These are phyloP conservation scores for Dichotomocladium elegans DNA, from an alignment of 371 early-diverging fungal genomes.

Conservation along the genomic window DNA sequence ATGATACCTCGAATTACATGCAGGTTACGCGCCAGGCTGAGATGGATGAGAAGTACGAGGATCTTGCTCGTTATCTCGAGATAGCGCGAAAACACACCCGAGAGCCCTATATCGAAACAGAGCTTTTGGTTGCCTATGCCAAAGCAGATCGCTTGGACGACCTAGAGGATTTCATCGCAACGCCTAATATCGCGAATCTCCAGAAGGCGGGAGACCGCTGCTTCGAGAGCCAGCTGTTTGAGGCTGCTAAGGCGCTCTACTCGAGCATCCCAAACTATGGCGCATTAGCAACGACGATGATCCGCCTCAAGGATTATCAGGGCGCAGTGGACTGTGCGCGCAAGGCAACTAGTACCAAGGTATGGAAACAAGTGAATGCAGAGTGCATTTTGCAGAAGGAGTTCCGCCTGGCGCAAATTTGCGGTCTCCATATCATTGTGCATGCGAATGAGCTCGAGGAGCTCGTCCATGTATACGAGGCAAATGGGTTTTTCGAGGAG, in stretches of 20 bases:
- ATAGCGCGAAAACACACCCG: slow-evolving; percentile 93
- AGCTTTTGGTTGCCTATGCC: slow-evolving; percentile 91
- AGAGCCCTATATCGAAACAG: slow-evolving; percentile 91
- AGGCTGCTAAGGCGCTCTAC: slow-evolving; percentile 94
- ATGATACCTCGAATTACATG: slow-evolving; percentile 84
- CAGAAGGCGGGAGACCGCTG: slow-evolving; percentile 93
- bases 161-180: slow-evolving; percentile 87
- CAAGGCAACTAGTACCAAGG: slow-evolving; percentile 94
- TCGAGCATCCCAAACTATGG: slow-evolving; percentile 94
- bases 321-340: slow-evolving; percentile 97
- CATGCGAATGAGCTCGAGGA: slow-evolving; percentile 95
- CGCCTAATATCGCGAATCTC: slow-evolving; percentile 91
- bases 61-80: slow-evolving; percentile 86
- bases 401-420: slow-evolving; percentile 96
- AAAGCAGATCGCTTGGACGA: slow-evolving; percentile 90
- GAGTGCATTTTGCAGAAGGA: slow-evolving; percentile 94
- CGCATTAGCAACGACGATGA: slow-evolving; percentile 90
- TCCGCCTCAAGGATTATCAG: slow-evolving; percentile 92
- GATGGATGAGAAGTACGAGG: slow-evolving; percentile 85
- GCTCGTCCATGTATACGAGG: slow-evolving; percentile 86
- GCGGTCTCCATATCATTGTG: slow-evolving; percentile 92
- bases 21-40: slow-evolving; percentile 85
- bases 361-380: slow-evolving; percentile 96
- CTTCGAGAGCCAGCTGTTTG: slow-evolving; percentile 86
- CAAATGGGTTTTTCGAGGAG: slow-evolving; percentile 86